These are phyloP conservation scores for Wickerhamiella spandovensis DNA, from an alignment of 805 yeast species.

Conservation along the genomic window DNA sequence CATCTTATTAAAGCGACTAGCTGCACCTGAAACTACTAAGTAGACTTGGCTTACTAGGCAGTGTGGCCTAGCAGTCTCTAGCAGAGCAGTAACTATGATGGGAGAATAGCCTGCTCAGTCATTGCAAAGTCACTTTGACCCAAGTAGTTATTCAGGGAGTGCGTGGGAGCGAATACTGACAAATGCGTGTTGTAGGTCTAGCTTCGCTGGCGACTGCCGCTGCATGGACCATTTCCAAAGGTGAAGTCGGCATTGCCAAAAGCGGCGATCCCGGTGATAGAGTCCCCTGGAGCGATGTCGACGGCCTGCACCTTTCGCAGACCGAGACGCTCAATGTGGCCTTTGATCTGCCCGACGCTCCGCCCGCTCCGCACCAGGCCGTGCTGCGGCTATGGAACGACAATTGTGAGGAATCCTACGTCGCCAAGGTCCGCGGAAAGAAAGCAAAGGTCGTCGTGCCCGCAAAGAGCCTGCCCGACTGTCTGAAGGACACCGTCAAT, in stretches of 20 bases:
- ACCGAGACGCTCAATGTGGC: slow-evolving; percentile 14
- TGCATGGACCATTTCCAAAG: slow-evolving; percentile 18
- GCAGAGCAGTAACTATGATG: not conserved
- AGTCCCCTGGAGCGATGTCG: slow-evolving; percentile 7
- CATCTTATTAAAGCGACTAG: too few species aligned
- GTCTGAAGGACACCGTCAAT: slow-evolving; percentile 17
- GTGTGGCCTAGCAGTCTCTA: too few species aligned
- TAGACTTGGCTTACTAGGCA: too few species aligned
- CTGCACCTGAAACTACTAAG: too few species aligned
- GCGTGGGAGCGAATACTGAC: not conserved
- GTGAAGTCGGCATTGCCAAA: slow-evolving; percentile 14
- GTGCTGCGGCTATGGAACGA: slow-evolving; percentile 8
- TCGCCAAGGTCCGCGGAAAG: slow-evolving; percentile 23
- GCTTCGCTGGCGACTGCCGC: slow-evolving; percentile 8
- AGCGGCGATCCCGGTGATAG: slow-evolving; percentile 13
- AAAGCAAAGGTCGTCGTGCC: slow-evolving; percentile 22
- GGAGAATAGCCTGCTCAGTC: not conserved
- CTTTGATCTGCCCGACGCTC: slow-evolving; percentile 12
- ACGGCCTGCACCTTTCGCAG: slow-evolving; percentile 7
- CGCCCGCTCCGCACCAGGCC: slow-evolving; percentile 14
- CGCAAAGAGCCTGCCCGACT: slow-evolving; percentile 21
- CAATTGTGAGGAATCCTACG: slow-evolving; percentile 9
- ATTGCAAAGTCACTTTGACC: not conserved
- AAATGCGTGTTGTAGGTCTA: not conserved
- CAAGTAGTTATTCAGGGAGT: not conserved